phyloP scores from a whole-genome alignment of 768 basidiomycete species.

The Boletus speciosus region DNA sequence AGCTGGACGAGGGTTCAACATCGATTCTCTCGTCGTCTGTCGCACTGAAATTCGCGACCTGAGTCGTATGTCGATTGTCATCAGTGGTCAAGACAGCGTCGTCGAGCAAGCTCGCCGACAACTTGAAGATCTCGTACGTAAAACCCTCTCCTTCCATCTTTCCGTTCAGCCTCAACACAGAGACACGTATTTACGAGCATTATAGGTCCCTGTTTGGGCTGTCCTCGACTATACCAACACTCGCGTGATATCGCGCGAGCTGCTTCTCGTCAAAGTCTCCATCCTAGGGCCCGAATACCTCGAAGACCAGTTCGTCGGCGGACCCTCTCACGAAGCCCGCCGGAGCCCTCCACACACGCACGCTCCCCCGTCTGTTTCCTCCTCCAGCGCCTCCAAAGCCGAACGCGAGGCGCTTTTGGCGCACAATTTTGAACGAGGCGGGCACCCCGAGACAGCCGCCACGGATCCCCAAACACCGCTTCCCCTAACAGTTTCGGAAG shows the following conservation, averaged over 20 bases:
- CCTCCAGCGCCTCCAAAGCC: constrained; percentile 45
- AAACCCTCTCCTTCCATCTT: neutral
- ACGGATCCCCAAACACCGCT: constrained; percentile 30
- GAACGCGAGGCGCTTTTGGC: constrained; percentile 72
- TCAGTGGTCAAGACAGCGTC: constrained; percentile 95
- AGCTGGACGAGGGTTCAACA: constrained; percentile 96
- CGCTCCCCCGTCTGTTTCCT: neutral
- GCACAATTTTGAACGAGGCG: constrained; percentile 70
- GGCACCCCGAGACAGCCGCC: constrained; percentile 32
- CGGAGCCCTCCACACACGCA: constrained; percentile 23
- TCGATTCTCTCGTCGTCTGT: constrained; percentile 97
- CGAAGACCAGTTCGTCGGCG: constrained; percentile 84
- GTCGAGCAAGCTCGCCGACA: constrained; percentile 96
- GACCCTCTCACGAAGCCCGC: constrained; percentile 78
- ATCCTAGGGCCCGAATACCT: constrained; percentile 97
- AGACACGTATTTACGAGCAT: neutral
- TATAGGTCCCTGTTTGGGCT: constrained; percentile 97
- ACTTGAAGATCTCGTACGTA: constrained; percentile 88
- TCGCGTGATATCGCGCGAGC: constrained; percentile 84
- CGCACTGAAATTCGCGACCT: constrained; percentile 96
- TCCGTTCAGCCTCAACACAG: neutral
- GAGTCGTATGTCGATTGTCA: constrained; percentile 96
- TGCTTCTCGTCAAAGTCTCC: constrained; percentile 93
- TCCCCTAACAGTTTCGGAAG: constrained; percentile 74
- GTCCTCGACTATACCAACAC: constrained; percentile 98